Evolutionary conservation across 2,329 filamentous ascomycete genomes (phyloP).

Genomic region (Penicillium digitatum): DNA sequence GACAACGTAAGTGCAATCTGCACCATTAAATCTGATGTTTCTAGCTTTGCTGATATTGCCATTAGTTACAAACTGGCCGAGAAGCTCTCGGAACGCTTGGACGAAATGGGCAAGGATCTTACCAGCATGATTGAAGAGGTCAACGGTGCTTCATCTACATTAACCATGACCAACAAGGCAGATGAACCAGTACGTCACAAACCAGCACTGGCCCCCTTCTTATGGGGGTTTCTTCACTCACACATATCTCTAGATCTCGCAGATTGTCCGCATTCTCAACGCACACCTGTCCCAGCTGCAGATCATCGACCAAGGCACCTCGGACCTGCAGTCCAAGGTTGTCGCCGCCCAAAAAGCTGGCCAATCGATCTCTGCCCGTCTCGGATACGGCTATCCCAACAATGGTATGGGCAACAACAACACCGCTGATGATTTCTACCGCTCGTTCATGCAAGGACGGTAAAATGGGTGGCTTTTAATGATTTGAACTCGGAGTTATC

Average conservation of each 20-base stretch:
- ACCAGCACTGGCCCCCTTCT: slow-evolving; percentile 14
- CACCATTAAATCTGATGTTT: not conserved
- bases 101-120: slow-evolving; percentile 89
- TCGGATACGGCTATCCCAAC: slow-evolving; percentile 36
- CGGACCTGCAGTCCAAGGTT: slow-evolving; percentile 77
- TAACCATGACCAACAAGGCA: slow-evolving; percentile 84
- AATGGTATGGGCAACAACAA: slow-evolving; percentile 49
- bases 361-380: slow-evolving; percentile 49
- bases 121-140: slow-evolving; percentile 98
- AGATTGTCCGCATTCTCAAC: slow-evolving; percentile 94
- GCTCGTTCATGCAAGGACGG: slow-evolving; percentile 76
- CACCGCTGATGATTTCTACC: slow-evolving; percentile 83
- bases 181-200: slow-evolving; percentile 72
- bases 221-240: slow-evolving; percentile 10
- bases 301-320: slow-evolving; percentile 84
- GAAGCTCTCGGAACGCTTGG: slow-evolving; percentile 82
- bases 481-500: slow-evolving; percentile 29
- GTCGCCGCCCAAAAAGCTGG: slow-evolving; percentile 74
- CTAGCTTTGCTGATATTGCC: slow-evolving; percentile 17
- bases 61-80: slow-evolving; percentile 80
- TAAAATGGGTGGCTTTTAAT: slow-evolving; percentile 40
- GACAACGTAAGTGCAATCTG: slow-evolving; percentile 61
- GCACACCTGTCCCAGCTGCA: slow-evolving; percentile 87
- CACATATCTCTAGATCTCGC: slow-evolving; percentile 62
- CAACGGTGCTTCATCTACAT: slow-evolving; percentile 81